These are phyloP conservation scores for Phytophthora palmivora DNA, from an alignment of 352 stramenopile genomes.

Conservation along the genomic window DNA sequence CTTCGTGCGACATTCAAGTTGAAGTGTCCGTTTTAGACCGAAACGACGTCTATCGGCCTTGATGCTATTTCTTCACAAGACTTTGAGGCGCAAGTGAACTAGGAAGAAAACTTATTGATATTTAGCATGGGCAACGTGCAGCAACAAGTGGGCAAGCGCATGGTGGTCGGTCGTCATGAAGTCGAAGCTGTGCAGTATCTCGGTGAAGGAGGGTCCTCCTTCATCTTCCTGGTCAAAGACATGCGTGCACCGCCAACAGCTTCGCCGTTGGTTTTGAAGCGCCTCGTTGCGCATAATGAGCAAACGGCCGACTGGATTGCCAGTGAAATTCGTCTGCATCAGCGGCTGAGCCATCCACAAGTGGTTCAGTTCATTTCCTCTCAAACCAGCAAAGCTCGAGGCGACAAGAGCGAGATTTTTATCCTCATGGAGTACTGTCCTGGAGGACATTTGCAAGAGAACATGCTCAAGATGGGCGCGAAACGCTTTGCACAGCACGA, in stretches of 20 bases:
- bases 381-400: conserved; percentile 46
- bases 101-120: background rate
- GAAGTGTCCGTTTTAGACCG: conserved; percentile 8
- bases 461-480: conserved; percentile 90
- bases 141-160: conserved; percentile 76
- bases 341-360: conserved; percentile 69
- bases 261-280: conserved; percentile 72
- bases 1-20: background rate
- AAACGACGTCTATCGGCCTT: no score
- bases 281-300: conserved; percentile 77
- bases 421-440: conserved; percentile 98
- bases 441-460: conserved; percentile 93
- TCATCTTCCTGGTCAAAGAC: conserved; percentile 87
- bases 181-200: conserved; percentile 81
- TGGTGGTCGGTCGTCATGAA: conserved; percentile 65
- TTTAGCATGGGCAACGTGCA: conserved; percentile 76
- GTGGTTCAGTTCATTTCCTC: conserved; percentile 77
- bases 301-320: conserved; percentile 64
- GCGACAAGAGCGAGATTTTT: conserved; percentile 86
- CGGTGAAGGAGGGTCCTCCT: conserved; percentile 79
- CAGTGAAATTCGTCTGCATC: conserved; percentile 77
- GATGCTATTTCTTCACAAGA: conserved; percentile 2
- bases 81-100: background rate
- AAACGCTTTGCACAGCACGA: conserved; percentile 77
- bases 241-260: conserved; percentile 35